These are phyloP conservation scores for Pythium rishiriense DNA, from an alignment of 352 stramenopile genomes.

Conservation along the genomic window DNA sequence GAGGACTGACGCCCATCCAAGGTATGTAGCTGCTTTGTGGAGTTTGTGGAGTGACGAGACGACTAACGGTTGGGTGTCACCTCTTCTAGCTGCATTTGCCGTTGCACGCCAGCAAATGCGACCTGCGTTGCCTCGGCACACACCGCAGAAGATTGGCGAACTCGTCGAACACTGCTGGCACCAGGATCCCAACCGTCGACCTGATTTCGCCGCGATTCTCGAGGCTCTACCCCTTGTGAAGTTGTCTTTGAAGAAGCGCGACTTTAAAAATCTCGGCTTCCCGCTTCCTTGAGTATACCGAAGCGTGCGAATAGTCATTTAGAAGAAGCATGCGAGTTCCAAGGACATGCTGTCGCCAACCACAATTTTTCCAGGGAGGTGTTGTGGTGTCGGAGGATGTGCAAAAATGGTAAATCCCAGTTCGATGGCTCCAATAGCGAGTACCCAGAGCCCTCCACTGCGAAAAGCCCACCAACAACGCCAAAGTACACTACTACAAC, in stretches of 20 bases:
- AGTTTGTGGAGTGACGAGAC: neutral
- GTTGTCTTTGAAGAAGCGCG: slow-evolving; percentile 78
- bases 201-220: slow-evolving; percentile 74
- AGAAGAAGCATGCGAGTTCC: slow-evolving; percentile 9
- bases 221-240: slow-evolving; percentile 81
- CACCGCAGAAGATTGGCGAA: slow-evolving; percentile 75
- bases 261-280: slow-evolving; percentile 87
- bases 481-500: slow-evolving; percentile 27
- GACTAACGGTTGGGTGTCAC: neutral
- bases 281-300: slow-evolving; percentile 28
- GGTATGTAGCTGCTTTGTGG: slow-evolving; percentile 29
- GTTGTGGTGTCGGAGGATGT: slow-evolving; percentile 2
- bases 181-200: slow-evolving; percentile 70
- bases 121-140: slow-evolving; percentile 82
- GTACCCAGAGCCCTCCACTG: slow-evolving; percentile 2
- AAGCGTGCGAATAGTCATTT: slow-evolving; percentile 1
- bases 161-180: slow-evolving; percentile 87
- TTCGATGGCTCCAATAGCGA: slow-evolving; percentile 1
- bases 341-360: neutral
- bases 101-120: slow-evolving; percentile 84
- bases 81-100: slow-evolving; percentile 69
- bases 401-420: slow-evolving; percentile 1
- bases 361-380: slow-evolving; percentile 7
- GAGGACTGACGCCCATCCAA: slow-evolving; percentile 82
- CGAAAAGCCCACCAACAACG: slow-evolving; percentile 4